Base-by-base conservation (phyloP, 164 flowering plant species). In the Stephania yunnanensis region DNA sequence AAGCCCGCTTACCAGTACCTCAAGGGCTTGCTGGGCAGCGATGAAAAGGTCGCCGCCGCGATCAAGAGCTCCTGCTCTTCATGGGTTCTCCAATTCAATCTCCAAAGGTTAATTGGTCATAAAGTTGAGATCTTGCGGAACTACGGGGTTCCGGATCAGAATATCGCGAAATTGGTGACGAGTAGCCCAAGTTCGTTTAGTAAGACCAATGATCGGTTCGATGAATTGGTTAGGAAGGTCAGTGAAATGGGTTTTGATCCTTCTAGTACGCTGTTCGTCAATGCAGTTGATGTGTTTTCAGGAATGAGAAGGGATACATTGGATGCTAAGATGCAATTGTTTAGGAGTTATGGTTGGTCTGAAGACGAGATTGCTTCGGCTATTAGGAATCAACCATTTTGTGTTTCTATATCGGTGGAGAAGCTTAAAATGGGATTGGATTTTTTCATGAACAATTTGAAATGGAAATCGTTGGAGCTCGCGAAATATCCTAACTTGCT, bases 71-170 rank as follows among this genome's bases (percentile, higher is more conserved):
- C 17, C 2, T 30, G 8, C 20, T 7, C 25, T 2, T 1, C 6
- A 10, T 22, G 71, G 71, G 19, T 78, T 48, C 53, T 79, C 10
- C 15, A 1, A 8, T 2, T 0, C 22, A 42, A 55, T 17, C 22
- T 15, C n/a, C n/a, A 12, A 2, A 46, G 45, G 17, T 7, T 17
- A 5, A 1, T 82, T 1, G 61, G 48, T 2, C 75, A 65, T 7
- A 83, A 75, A 52, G 22, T 85, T 10, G 20, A 50, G 10, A 9
- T 80, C 30, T 65, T 83, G 77, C 70, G 55, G 31, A 75, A 77
- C 31, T 45, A 70, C 0, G 83, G 86, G 13, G 77, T 80, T n/a
- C 81, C 82, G 1, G 63, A 72, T 9, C n/a, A 46, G 3, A 45
- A 45, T 31, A 55, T 79, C 10, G 2, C 19, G 1, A 74, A 22